Evolutionary conservation across 192 early-diverging fungal genomes (phyloP).

Genomic region (Coemansia sp.): DNA sequence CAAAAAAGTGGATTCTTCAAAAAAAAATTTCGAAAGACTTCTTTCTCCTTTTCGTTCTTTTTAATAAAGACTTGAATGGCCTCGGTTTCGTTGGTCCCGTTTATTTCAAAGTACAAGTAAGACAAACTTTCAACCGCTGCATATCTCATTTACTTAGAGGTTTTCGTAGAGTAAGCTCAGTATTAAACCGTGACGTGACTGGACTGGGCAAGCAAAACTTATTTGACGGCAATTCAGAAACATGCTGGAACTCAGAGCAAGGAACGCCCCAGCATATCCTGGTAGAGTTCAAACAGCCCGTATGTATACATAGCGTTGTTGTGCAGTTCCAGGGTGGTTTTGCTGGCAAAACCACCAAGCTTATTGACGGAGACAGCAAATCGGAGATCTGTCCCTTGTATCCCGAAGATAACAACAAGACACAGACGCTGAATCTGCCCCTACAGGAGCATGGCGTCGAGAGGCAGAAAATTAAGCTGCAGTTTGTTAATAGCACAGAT

Average conservation of each 20-base stretch:
- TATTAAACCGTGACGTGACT: slow-evolving; percentile 72
- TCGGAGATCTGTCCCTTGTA: slow-evolving; percentile 57
- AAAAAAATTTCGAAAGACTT: not conserved
- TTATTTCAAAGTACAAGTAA: slow-evolving; percentile 28
- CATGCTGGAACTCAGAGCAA: slow-evolving; percentile 94
- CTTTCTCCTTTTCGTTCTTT: slow-evolving; percentile 7
- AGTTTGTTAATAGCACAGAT: slow-evolving; percentile 67
- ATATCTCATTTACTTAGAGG: not conserved
- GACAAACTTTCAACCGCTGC: not conserved
- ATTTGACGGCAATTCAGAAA: slow-evolving; percentile 74
- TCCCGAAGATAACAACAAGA: slow-evolving; percentile 70
- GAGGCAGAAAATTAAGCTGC: slow-evolving; percentile 57
- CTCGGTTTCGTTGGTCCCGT: slow-evolving; percentile 6
- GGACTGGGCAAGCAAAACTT: slow-evolving; percentile 80
- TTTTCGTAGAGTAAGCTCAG: slow-evolving; percentile 74
- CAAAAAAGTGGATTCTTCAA: slow-evolving; percentile 1
- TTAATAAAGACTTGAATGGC: slow-evolving; percentile 8
- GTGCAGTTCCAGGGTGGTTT: slow-evolving; percentile 90
- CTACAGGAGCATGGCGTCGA: slow-evolving; percentile 11
- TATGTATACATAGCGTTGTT: slow-evolving; percentile 35
- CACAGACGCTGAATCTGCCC: slow-evolving; percentile 55
- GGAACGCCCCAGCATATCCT: slow-evolving; percentile 74
- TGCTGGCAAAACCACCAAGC: slow-evolving; percentile 66
- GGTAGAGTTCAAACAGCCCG: slow-evolving; percentile 62
- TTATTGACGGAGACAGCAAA: slow-evolving; percentile 49